Evolutionary conservation across 192 early-diverging fungal species (phyloP).

Genomic region (Backusella liffmaniae): DNA sequence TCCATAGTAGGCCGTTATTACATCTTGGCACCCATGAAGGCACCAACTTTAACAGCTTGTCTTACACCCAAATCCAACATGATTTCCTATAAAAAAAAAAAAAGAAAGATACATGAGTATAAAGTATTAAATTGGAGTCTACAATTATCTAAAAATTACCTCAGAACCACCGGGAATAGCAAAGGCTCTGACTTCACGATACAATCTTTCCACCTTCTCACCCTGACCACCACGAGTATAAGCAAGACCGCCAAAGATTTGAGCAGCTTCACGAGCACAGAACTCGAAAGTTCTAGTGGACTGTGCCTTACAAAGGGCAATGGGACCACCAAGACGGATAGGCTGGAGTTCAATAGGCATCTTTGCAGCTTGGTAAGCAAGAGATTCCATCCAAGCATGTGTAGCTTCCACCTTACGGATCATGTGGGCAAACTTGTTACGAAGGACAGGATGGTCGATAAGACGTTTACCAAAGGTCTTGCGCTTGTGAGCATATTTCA

Average conservation of each 20-base stretch:
- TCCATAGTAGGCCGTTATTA: slow-evolving; percentile 18
- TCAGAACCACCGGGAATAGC: slow-evolving; percentile 84
- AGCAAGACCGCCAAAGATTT: slow-evolving; percentile 85
- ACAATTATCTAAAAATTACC: background rate
- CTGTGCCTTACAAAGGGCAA: slow-evolving; percentile 85
- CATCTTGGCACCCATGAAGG: slow-evolving; percentile 65
- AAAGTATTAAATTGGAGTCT: too few relatives aligned
- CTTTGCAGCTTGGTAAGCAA: slow-evolving; percentile 66
- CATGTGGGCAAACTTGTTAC: slow-evolving; percentile 83
- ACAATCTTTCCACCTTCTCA: slow-evolving; percentile 79
- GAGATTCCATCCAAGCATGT: slow-evolving; percentile 78
- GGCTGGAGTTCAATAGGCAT: slow-evolving; percentile 71
- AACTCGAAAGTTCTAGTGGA: slow-evolving; percentile 84
- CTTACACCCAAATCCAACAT: slow-evolving; percentile 86
- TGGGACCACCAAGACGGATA: slow-evolving; percentile 80
- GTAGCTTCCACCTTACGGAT: slow-evolving; percentile 82
- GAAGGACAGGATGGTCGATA: slow-evolving; percentile 82
- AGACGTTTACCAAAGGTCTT: slow-evolving; percentile 86
- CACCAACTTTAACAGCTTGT: slow-evolving; percentile 77
- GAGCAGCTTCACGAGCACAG: slow-evolving; percentile 87
- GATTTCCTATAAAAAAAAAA: slow-evolving; percentile 47
- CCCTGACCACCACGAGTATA: slow-evolving; percentile 77
- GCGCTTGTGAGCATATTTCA: slow-evolving; percentile 84
- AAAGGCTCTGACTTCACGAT: slow-evolving; percentile 82
- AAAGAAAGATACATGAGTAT: background rate